Evolutionary conservation across 257 asterid genomes (phyloP), one percentile per base, ranked within the genome.

Genomic region (Jacaranda copaia): DNA sequence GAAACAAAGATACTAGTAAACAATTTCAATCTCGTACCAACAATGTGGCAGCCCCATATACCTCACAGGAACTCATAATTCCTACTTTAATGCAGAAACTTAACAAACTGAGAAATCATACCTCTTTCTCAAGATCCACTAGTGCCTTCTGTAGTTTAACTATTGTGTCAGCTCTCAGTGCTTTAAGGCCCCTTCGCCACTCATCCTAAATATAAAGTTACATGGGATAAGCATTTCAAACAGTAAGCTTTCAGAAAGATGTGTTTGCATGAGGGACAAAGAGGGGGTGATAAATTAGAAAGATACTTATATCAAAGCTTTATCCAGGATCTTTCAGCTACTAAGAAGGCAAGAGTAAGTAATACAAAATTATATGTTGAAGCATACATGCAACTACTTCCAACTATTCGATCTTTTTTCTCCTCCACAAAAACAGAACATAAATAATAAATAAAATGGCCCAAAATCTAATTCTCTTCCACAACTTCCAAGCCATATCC

Each of bases 121-220:
- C 96, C 91, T 85, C 92, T 64, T 74, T 81, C 81, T 84, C 92
- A 76, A 90, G 82, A 60, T 74, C 83, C 74, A 82, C 72, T 45
- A 90, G 82, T 18, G 89, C 79, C 77, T 86, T 87, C 86, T 84
- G 83, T 71, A 90, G 74, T 73, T 86, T 86, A 68, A 4, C 62
- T 40, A 84, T 56, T 2, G 84, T 81, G 63, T 84, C 91, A 61
- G 76, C 94, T 72, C 85, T 75, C 65, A 90, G 80, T 51, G 82
- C 86, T 80, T 77, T 85, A 74, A 90, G 82, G 38, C 91, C 96
- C 77, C 79, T 83, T 72, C 82, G 72, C 94, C 94, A 90, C 79
- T 90, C 96, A 12, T 86, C 88, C 94, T 90, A 55, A 60, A 55
- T 19, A 77, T 48, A 45, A 75, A 8, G 39, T 60, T 49, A 25